phyloP scores from a whole-genome alignment of 2,329 filamentous ascomycete genomes.

The Diaporthe vaccinii region DNA sequence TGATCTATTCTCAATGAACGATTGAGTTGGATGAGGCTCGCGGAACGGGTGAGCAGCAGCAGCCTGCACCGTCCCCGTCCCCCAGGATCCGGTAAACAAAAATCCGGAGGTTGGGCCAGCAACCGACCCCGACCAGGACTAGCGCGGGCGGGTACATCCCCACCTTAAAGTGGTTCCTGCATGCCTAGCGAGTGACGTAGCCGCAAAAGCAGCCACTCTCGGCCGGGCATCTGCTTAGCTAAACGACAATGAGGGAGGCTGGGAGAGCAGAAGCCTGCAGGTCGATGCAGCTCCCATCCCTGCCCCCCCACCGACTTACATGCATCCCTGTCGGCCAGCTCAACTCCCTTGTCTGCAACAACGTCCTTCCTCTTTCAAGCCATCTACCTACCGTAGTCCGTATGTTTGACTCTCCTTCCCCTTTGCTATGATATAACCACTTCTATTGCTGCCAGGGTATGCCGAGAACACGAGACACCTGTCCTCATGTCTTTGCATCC shows the following conservation, averaged over 20 bases:
- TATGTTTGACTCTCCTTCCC: not conserved
- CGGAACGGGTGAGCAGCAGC: not conserved
- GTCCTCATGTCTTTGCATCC: not conserved
- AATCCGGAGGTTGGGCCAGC: constrained; percentile 38
- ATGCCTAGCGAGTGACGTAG: constrained; percentile 38
- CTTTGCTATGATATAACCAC: not conserved
- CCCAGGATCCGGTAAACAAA: constrained; percentile 37
- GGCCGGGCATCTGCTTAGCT: constrained; percentile 27
- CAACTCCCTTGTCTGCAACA: not conserved
- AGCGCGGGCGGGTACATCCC: constrained; percentile 27
- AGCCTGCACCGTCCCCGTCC: not conserved
- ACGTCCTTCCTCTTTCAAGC: constrained; percentile 1
- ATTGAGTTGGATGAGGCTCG: not conserved
- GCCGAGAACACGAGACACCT: not conserved
- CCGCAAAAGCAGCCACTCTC: constrained; percentile 23
- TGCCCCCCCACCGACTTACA: constrained; percentile 22
- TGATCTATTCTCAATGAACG: constrained; percentile 25
- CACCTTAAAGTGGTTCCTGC: constrained; percentile 39
- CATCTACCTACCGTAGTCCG: not conserved
- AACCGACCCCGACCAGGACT: constrained; percentile 25
- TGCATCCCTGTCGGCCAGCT: constrained; percentile 20
- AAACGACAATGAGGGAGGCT: constrained; percentile 18
- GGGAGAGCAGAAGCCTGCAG: constrained; percentile 12
- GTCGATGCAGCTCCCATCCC: constrained; percentile 11
- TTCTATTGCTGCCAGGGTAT: constrained; percentile 3